phyloP scores from a whole-genome alignment of 2,329 filamentous ascomycete species.

The Ceratocystis cacaofunesta region DNA sequence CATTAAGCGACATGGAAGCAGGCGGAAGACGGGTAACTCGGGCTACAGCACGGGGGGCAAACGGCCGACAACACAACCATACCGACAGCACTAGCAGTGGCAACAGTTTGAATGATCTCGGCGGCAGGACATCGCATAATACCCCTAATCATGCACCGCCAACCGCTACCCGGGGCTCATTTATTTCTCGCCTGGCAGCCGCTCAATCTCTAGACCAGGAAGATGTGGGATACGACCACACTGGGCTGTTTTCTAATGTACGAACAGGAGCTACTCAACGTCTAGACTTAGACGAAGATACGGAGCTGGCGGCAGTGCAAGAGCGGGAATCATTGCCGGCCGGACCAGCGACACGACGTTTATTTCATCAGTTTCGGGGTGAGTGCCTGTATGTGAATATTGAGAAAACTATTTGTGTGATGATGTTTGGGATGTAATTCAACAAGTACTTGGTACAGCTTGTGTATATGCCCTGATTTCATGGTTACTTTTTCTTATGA shows the following conservation, averaged over 20 bases:
- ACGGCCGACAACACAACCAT: neutral
- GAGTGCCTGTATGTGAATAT: neutral
- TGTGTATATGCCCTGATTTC: neutral
- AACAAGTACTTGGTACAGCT: neutral
- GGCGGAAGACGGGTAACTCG: conserved; percentile 10
- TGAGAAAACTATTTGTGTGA: neutral
- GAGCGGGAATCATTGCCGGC: neutral
- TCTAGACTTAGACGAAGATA: conserved; percentile 6
- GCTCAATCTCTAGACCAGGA: neutral
- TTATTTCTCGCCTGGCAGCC: conserved; percentile 6
- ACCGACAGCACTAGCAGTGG: neutral
- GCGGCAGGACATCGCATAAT: neutral
- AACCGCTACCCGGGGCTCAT: conserved; percentile 1
- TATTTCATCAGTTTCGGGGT: conserved; percentile 14
- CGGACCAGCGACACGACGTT: conserved; percentile 6
- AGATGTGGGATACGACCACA: neutral
- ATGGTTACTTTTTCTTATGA: neutral
- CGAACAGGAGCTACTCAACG: neutral
- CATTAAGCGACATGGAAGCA: neutral
- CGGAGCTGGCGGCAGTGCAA: conserved; percentile 4
- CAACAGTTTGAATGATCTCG: neutral
- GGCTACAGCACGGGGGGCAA: conserved; percentile 1
- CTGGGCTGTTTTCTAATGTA: neutral
- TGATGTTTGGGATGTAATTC: neutral
- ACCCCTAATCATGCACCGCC: neutral